Base-by-base conservation (phyloP, 1,284 basidiomycete species). In the Cryptococcus jaspeensis region DNA sequence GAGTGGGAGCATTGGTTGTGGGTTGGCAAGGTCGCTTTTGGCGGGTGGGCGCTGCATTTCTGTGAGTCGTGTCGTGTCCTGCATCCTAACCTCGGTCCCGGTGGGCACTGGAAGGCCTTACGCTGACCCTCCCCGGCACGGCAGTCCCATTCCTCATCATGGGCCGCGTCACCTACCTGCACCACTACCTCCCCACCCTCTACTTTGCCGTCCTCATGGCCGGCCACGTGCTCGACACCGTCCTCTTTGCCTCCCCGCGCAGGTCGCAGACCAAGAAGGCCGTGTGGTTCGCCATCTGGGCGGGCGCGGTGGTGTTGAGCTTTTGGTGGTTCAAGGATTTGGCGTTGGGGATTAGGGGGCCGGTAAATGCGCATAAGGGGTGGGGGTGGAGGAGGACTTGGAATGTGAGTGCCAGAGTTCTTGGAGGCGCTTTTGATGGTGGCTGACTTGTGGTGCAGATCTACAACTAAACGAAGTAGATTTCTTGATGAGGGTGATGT, bases 1-100 rank as follows among this genome's bases (percentile, higher is more conserved):
- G 89, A 93, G 78, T 97, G 92, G 91, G 89, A 92, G 47, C 91
- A 96, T 69, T 96, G 93, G 81, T 72, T 95, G 62, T 97, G 96
- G 71, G 91, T 95, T 13, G 85, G 87, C 37, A 97, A 96, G 79
- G 82, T 98, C 40, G 90, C 92, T 0, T 86, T 92, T 70, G 83
- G 89, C 55, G 96, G 96, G 8, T 99, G 95, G 95, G 80, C 84
- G 35, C 82, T 99, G 69, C 95, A 99, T 79, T 98, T 86, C 68
- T 70, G 91, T 92, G 63, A 72, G 86, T 81, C 13, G 1, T 12
- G 13, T 44, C 12, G 7, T 9, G 7, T 22, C n/a, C 12, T 23
- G 7, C 16, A 3, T 32, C n/a, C n/a, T n/a, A n/a, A n/a, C n/a
- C n/a, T n/a, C n/a, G n/a, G 25, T 18, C 32, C 1, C 44, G 36